These are phyloP conservation scores for Botrytis byssoidea DNA, from an alignment of 2,329 filamentous ascomycete species.

Conservation along the genomic window DNA sequence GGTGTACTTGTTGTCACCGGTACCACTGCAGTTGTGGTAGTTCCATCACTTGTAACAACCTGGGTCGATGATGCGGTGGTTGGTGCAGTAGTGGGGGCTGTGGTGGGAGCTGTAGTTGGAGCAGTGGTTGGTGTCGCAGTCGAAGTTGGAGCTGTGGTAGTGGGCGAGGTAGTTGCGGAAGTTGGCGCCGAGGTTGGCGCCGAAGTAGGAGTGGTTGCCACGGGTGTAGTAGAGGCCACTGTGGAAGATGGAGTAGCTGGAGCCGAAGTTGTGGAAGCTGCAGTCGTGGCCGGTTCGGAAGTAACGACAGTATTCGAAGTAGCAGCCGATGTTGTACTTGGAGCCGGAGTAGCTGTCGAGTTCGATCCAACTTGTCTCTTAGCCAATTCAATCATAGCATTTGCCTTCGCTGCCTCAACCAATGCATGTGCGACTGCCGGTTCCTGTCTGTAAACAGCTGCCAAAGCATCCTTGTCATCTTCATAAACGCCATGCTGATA, in stretches of 20 bases:
- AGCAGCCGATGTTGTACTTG: background rate
- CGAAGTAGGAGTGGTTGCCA: background rate
- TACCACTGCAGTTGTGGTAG: slow-evolving; percentile 3
- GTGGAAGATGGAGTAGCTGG: slow-evolving; percentile 17
- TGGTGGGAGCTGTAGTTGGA: too few species aligned
- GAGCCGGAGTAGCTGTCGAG: slow-evolving; percentile 13
- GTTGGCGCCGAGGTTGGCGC: background rate
- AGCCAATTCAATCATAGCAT: slow-evolving; percentile 46
- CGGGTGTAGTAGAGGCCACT: slow-evolving; percentile 3
- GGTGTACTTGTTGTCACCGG: slow-evolving; percentile 18
- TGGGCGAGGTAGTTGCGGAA: background rate
- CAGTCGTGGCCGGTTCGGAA: background rate
- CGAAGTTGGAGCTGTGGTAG: background rate
- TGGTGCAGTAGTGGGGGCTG: background rate
- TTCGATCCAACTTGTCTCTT: slow-evolving; percentile 51
- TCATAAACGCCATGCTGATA: slow-evolving; percentile 69
- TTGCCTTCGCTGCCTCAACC: slow-evolving; percentile 53
- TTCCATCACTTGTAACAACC: slow-evolving; percentile 7
- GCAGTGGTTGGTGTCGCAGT: too few species aligned
- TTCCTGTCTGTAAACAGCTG: slow-evolving; percentile 61
- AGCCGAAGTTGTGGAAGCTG: background rate
- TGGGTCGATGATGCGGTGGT: background rate
- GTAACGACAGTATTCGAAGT: slow-evolving; percentile 16
- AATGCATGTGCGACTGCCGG: slow-evolving; percentile 61
- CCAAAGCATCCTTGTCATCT: slow-evolving; percentile 61